Evolutionary conservation across 192 early-diverging fungal species (phyloP).

Genomic region (Pilobolus umbonatus): DNA sequence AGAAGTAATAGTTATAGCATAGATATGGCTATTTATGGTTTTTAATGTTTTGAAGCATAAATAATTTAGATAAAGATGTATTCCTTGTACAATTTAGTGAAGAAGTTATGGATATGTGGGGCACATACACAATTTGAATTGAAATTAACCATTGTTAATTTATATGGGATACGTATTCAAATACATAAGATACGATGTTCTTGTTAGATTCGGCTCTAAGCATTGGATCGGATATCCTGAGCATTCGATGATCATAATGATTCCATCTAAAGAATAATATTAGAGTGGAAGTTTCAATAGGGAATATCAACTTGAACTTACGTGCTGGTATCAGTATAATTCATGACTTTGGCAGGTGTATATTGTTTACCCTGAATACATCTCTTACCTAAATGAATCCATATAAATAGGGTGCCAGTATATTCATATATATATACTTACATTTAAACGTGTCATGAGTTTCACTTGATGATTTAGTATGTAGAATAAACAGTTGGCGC

Average conservation of each 20-base stretch:
- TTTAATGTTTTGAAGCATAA: no score
- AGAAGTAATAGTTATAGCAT: no score
- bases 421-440: no score
- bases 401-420: no score
- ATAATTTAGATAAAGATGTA: no score
- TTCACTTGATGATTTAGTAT: slow-evolving; percentile 66
- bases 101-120: no score
- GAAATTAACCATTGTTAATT: slow-evolving; percentile 18
- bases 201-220: slow-evolving; percentile 57
- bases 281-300: neutral
- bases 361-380: slow-evolving; percentile 85
- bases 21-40: no score
- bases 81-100: no score
- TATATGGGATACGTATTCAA: slow-evolving; percentile 71
- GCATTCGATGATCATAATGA: slow-evolving; percentile 57
- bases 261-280: slow-evolving; percentile 55
- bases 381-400: no score
- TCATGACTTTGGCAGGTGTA: slow-evolving; percentile 54
- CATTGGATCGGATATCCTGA: slow-evolving; percentile 56
- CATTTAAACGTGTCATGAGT: slow-evolving; percentile 99
- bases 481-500: slow-evolving; percentile 86
- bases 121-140: no score
- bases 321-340: slow-evolving; percentile 72
- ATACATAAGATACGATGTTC: slow-evolving; percentile 67
- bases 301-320: slow-evolving; percentile 22